Conservation (phyloP, 2,329 filamentous ascomycete species). For the Shiraia sp. region DNA sequence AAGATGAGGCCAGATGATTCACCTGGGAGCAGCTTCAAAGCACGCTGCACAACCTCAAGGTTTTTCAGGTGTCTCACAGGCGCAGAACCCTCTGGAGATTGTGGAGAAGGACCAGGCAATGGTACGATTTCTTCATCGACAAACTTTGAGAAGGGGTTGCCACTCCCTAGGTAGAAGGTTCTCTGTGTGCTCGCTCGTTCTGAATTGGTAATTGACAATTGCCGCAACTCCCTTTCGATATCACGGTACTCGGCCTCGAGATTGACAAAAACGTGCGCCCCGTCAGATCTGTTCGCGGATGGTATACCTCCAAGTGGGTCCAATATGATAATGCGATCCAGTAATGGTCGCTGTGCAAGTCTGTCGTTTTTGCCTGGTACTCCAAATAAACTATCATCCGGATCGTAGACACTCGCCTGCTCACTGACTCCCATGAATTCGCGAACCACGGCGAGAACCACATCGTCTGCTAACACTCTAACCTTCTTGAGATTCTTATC, state of each 20-base stretch:
- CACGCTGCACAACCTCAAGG: constrained; percentile 69
- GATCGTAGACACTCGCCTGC: constrained; percentile 10
- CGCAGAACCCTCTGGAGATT: constrained; percentile 17
- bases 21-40: constrained; percentile 76
- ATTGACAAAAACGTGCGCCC: constrained; percentile 85
- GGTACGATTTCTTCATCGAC: constrained; percentile 33
- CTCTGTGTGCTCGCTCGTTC: constrained; percentile 8
- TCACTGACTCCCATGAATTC: constrained; percentile 70
- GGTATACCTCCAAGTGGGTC: constrained; percentile 88
- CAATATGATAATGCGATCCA: constrained; percentile 87
- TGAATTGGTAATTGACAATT: constrained; percentile 18
- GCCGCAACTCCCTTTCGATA: constrained; percentile 65
- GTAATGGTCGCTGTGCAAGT: constrained; percentile 42
- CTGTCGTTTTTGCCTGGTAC: constrained; percentile 32
- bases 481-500: constrained; percentile 51
- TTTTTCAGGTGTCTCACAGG: constrained; percentile 65
- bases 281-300: constrained; percentile 60
- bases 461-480: constrained; percentile 61
- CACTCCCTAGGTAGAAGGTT: constrained; percentile 28
- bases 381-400: constrained; percentile 9
- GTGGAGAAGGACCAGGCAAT: constrained; percentile 14
- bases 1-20: constrained; percentile 88
- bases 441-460: constrained; percentile 75
- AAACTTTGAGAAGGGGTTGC: constrained; percentile 53
- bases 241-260: constrained; percentile 83